Evolutionary conservation across 75 land plant genomes (phyloP), one percentile per base, ranked within the genome.

Genomic region (Adiantum capillusveneris): DNA sequence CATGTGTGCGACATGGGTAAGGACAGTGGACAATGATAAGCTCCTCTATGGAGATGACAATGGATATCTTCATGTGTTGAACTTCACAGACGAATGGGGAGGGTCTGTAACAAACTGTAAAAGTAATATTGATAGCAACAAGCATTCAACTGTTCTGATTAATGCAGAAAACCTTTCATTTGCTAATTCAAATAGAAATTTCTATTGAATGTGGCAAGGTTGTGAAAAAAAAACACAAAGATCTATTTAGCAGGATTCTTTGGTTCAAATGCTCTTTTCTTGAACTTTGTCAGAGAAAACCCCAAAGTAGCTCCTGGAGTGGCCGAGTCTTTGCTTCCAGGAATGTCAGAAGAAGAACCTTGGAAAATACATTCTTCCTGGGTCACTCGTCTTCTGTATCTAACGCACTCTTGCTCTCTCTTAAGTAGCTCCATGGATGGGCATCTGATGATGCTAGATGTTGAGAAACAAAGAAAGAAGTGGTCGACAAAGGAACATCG

Each of bases 81-180:
- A 68, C 18, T 71, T 71, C 21, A 60, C 70, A 27, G 74, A 71
- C 50, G 74, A 71, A 65, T 71, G 74, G 74, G 69, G 74, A 57
- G 74, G 74, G 74, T 71, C 42, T 53, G 59, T 19, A n/a, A n/a
- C n/a, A n/a, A n/a, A n/a, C n/a, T n/a, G n/a, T n/a, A n/a, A n/a
- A n/a, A n/a, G n/a, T n/a, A n/a, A n/a, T n/a, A n/a, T n/a, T n/a
- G n/a, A n/a, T n/a, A n/a, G n/a, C n/a, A n/a, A n/a, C n/a, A n/a
- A n/a, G n/a, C n/a, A n/a, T n/a, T n/a, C n/a, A n/a, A n/a, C n/a
- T n/a, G n/a, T n/a, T n/a, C n/a, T n/a, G n/a, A n/a, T n/a, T n/a
- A n/a, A n/a, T n/a, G n/a, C n/a, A n/a, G n/a, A n/a, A n/a, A n/a
- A n/a, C n/a, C n/a, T n/a, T n/a, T n/a, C n/a, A n/a, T n/a, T n/a